phyloP scores from a whole-genome alignment of 225 moss, liverwort and hornwort genomes.

The Pleurozium schreberi region DNA sequence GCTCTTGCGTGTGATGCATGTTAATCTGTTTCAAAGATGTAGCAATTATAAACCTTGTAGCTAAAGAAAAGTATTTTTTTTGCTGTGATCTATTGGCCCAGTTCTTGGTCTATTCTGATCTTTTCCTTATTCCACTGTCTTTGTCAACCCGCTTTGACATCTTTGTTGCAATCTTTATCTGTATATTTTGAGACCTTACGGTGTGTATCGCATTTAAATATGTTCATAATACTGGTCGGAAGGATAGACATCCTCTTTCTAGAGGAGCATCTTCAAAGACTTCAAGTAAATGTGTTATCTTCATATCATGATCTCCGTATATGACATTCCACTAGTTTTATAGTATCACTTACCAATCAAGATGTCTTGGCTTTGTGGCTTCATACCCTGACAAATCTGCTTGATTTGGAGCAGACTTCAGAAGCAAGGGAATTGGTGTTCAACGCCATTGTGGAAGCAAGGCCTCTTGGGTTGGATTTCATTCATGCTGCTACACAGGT shows the following conservation, averaged over 20 bases:
- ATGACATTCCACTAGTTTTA: not conserved
- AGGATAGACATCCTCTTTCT: not conserved
- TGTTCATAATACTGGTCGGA: not conserved
- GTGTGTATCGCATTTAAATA: not conserved
- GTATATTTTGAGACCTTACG: not conserved
- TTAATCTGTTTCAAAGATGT: not conserved
- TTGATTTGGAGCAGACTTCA: constrained; percentile 58
- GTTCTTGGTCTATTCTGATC: not conserved
- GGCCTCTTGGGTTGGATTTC: constrained; percentile 69
- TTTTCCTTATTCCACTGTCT: not conserved
- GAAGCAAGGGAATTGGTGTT: constrained; percentile 78
- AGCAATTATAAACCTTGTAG: not conserved
- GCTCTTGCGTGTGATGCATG: not conserved
- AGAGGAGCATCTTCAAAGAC: not conserved
- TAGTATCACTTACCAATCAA: not conserved
- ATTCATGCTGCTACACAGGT: constrained; percentile 95
- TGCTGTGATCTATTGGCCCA: not conserved
- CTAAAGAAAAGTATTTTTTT: not conserved
- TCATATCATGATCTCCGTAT: not conserved
- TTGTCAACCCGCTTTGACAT: not conserved
- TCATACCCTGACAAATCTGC: not conserved
- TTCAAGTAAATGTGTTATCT: not conserved
- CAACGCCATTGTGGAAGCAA: constrained; percentile 80
- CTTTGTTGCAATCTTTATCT: not conserved
- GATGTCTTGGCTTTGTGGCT: not conserved